These are phyloP conservation scores for Backusella psychrophila DNA, from an alignment of 192 early-diverging fungal genomes.

Conservation along the genomic window DNA sequence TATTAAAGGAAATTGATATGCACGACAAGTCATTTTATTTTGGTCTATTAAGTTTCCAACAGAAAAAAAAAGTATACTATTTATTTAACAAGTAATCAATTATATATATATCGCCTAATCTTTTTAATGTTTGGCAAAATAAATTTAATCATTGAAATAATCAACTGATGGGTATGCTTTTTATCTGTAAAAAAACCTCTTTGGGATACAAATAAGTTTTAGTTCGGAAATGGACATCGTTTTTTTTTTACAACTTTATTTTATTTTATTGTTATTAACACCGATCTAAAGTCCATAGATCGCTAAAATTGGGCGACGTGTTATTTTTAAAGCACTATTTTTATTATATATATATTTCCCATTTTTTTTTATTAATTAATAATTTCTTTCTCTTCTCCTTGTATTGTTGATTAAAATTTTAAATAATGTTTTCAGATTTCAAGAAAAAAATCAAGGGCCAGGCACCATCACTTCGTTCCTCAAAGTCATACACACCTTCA, in stretches of 20 bases:
- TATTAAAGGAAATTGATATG: neutral
- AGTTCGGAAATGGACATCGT: neutral
- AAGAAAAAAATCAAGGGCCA: neutral
- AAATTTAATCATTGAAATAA: neutral
- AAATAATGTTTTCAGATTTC: neutral
- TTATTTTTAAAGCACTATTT: constrained; percentile 1
- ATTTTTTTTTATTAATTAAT: neutral
- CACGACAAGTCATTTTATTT: neutral
- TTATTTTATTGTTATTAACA: constrained; percentile 4
- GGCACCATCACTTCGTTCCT: neutral
- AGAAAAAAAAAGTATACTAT: neutral
- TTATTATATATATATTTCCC: neutral
- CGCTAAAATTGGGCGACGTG: neutral
- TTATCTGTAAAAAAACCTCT: neutral
- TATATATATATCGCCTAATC: neutral
- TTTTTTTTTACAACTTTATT: neutral
- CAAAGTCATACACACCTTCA: neutral
- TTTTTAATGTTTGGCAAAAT: neutral
- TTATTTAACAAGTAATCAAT: neutral
- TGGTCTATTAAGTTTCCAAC: neutral
- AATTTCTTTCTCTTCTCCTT: neutral
- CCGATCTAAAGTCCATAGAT: constrained; percentile 1
- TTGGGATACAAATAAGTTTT: neutral
- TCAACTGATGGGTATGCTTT: neutral
- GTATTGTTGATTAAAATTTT: neutral